Evolutionary conservation across 2,329 filamentous ascomycete species (phyloP), one percentile per base, ranked within the genome.

Genomic region (Metarhizium sp.): DNA sequence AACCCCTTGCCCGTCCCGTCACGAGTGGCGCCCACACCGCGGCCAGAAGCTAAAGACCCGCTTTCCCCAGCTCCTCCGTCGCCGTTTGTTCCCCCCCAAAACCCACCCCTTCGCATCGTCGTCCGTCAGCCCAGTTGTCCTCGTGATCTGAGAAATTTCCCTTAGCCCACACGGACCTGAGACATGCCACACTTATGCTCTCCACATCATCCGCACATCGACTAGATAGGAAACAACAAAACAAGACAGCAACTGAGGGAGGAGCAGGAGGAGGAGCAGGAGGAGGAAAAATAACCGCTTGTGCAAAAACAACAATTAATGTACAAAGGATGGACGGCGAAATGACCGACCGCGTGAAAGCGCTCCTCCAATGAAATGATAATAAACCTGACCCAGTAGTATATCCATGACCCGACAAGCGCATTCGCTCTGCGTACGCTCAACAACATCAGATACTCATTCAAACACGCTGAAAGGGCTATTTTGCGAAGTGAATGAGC

Each of bases 81-180:
- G 25, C 25, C 29, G 13, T 18, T 42, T 42, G 40, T 45, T 20
- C n/a, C 18, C 16, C 16, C 7, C 7, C 34, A 1, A 20, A 36
- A 40, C 18, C 49, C 49, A 51, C 50, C 42, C 40, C 25, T 52
- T 20, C 18, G 38, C 18, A 2, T 49, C 13, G n/a, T 49, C 20
- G 45, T 18, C 45, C 2, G 25, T 48, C 45, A 8, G 30, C 45
- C 30, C 20, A 25, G 25, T 30, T 40, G 43, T 32, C 52, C 52
- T 49, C 32, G 52, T 53, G 52, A 49, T 53, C 18, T 13, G 32
- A 49, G 20, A 53, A 53, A 40, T 40, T 25, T 49, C 20, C 42
- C 40, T 14, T 7, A 43, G 32, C 20, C 43, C 32, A 48, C n/a
- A 29, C 45, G 14, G 32, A 49, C 43, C 52, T 49, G 42, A 55